A percentile compares a stretch with the other conserved stretches of the same genome.
Evolutionary conservation across 2,329 filamentous ascomycete genomes (phyloP).

Genomic region (Alternaria incomplexa): DNA sequence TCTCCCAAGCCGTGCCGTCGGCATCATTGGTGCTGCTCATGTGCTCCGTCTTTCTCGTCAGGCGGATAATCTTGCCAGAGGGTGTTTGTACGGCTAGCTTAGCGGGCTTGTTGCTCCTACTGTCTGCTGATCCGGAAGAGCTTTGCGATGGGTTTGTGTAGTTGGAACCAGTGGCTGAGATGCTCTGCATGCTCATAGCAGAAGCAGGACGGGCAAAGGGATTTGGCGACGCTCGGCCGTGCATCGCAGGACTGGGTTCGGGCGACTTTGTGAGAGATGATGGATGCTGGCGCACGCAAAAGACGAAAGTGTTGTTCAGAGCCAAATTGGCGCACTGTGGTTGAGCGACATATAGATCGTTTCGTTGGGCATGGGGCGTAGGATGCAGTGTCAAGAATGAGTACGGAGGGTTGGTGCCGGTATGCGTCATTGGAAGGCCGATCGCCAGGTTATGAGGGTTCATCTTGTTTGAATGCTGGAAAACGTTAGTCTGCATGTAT

Average conservation of each 20-base stretch:
- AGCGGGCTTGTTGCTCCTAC: conserved; percentile 76
- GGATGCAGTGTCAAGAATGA: conserved; percentile 93
- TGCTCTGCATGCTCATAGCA: conserved; percentile 66
- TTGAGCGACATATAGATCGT: conserved; percentile 96
- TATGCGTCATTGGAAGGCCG: conserved; percentile 86
- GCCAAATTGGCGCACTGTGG: conserved; percentile 89
- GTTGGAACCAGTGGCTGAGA: conserved; percentile 59
- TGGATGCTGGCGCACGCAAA: conserved; percentile 91
- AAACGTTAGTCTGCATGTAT: conserved; percentile 20
- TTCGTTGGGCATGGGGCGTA: conserved; percentile 94
- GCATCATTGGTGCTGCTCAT: conserved; percentile 63
- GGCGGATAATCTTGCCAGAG: conserved; percentile 88
- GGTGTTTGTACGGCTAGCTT: conserved; percentile 96
- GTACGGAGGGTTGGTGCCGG: conserved; percentile 90
- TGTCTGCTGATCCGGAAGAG: conserved; percentile 62
- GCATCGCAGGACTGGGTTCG: conserved; percentile 43
- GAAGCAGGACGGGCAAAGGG: conserved; percentile 62
- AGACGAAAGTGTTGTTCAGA: conserved; percentile 97
- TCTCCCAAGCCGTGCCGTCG: conserved; percentile 83
- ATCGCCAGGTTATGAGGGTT: conserved; percentile 92
- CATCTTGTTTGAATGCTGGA: conserved; percentile 84
- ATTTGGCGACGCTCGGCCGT: conserved; percentile 58
- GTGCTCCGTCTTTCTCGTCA: conserved; percentile 80
- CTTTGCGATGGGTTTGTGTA: conserved; percentile 64
- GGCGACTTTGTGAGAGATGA: conserved; percentile 58